Evolutionary conservation across 495 filamentous ascomycete genomes (phyloP).

Genomic region (Tuber brumale): DNA sequence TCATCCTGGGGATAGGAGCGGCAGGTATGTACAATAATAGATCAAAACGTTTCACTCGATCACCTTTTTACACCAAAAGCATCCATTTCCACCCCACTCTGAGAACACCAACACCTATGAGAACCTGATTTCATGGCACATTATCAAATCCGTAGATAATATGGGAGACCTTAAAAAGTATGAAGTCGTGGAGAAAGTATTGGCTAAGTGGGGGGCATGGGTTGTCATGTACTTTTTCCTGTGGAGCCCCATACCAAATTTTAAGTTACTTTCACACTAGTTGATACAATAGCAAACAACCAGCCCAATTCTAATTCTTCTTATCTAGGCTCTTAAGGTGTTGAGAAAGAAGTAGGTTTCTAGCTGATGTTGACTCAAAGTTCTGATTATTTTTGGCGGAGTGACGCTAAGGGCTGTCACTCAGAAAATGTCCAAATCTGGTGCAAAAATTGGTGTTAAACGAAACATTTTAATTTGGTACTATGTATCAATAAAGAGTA

Average conservation of each 20-base stretch:
- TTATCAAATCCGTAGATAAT: neutral
- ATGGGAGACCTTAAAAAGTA: neutral
- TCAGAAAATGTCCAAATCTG: neutral
- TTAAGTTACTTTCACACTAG: neutral
- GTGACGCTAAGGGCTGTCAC: neutral
- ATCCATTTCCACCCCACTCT: neutral
- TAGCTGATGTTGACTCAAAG: neutral
- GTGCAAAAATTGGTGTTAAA: neutral
- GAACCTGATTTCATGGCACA: neutral
- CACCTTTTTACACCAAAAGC: neutral
- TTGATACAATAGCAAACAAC: neutral
- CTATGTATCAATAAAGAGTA: neutral
- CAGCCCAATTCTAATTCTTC: neutral
- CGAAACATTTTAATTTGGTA: neutral
- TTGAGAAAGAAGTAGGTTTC: neutral
- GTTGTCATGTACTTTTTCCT: neutral
- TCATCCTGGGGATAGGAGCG: neutral
- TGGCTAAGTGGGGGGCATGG: neutral
- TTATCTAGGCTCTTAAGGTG: neutral
- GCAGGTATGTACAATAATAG: neutral
- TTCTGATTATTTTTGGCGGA: neutral
- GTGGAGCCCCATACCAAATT: neutral
- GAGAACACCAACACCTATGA: neutral
- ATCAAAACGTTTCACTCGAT: neutral
- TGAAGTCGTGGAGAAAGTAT: neutral